These are phyloP conservation scores for Globisporangium okanoganense DNA, from an alignment of 352 stramenopile species.

Conservation along the genomic window DNA sequence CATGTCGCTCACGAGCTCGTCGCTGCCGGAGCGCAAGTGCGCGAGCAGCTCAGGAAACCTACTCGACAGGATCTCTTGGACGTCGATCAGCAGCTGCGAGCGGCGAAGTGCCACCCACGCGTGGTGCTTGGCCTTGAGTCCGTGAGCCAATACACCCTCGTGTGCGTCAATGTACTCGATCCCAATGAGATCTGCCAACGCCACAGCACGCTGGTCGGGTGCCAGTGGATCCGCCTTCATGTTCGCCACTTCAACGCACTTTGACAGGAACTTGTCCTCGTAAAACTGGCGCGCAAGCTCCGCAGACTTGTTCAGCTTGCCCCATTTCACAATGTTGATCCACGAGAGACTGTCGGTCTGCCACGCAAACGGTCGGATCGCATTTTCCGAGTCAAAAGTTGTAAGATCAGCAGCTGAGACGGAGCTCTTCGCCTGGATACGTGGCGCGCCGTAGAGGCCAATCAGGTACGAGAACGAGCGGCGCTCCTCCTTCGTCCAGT, in stretches of 20 bases:
- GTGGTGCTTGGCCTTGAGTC: slow-evolving; percentile 81
- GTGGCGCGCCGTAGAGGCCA: slow-evolving; percentile 64
- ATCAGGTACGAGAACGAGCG: slow-evolving; percentile 79
- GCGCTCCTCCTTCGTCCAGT: slow-evolving; percentile 87
- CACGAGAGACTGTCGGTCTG: slow-evolving; percentile 79
- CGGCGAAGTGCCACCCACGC: slow-evolving; percentile 80
- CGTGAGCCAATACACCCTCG: slow-evolving; percentile 78
- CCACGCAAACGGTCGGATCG: slow-evolving; percentile 57
- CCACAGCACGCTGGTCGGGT: slow-evolving; percentile 69
- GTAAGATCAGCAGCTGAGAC: slow-evolving; percentile 27
- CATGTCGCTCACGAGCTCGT: slow-evolving; percentile 66
- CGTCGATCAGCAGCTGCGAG: slow-evolving; percentile 65
- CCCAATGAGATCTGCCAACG: slow-evolving; percentile 70
- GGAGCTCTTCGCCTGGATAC: slow-evolving; percentile 66
- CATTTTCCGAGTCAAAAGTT: slow-evolving; percentile 29
- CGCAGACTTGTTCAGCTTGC: slow-evolving; percentile 79
- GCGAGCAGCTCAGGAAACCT: slow-evolving; percentile 33
- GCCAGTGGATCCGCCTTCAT: slow-evolving; percentile 80
- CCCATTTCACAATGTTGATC: slow-evolving; percentile 81
- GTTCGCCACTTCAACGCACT: slow-evolving; percentile 68
- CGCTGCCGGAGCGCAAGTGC: slow-evolving; percentile 55
- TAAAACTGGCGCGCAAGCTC: slow-evolving; percentile 57
- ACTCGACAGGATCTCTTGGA: slow-evolving; percentile 55
- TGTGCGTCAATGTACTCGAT: slow-evolving; percentile 87
- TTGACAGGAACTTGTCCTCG: slow-evolving; percentile 67